Base-by-base conservation (phyloP, 208 protist genomes). In the Acanthamoeba triangularis region DNA sequence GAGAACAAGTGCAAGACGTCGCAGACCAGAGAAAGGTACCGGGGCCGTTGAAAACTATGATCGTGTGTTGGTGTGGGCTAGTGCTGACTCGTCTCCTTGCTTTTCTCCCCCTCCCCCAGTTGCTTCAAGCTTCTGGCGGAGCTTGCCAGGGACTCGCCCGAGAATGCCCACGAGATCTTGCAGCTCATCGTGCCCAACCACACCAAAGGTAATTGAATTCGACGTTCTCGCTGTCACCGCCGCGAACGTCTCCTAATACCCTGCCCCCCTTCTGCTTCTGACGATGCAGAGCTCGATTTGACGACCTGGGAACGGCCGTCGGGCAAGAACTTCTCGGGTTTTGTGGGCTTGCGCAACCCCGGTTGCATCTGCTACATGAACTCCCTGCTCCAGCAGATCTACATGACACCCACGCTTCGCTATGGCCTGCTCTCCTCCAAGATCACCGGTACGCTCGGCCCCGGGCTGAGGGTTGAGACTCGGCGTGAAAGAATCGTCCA, bases 291-390 rank as follows among this genome's bases (percentile, higher is more conserved):
- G 90, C 69, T 84, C 13, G 65, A 65, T 11, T 25, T 94, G 13
- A 52, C 74, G 18, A 82, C 74, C 7, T 82, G 74, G 72, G 72
- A 94, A 14, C 41, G 47, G n/a, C 69, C 65, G 30, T 44, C 72
- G 28, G 92, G 37, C 49, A 95, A 95, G 69, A 95, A 74, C 56
- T 13, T 54, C 16, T 49, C 92, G 28, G 92, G 69, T 35, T 95
- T 87, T 61, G 92, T 95, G 6, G 92, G 92, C 56, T 28, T 95
- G 76, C 92, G 78, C 54, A 95, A 95, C 92, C 59, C 63, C 16
- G 92, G 92, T 16, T 78, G 65, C 59, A 95, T 84, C 20, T 95
- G 94, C 56, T 95, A 95, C 65, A 93, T 95, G 84, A 95, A 95
- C 47, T 41, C 87, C 33, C 85, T 95, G 2, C 18, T 94, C 28